These are phyloP conservation scores for Mucor indicus DNA, from an alignment of 371 early-diverging fungal genomes.

Conservation along the genomic window DNA sequence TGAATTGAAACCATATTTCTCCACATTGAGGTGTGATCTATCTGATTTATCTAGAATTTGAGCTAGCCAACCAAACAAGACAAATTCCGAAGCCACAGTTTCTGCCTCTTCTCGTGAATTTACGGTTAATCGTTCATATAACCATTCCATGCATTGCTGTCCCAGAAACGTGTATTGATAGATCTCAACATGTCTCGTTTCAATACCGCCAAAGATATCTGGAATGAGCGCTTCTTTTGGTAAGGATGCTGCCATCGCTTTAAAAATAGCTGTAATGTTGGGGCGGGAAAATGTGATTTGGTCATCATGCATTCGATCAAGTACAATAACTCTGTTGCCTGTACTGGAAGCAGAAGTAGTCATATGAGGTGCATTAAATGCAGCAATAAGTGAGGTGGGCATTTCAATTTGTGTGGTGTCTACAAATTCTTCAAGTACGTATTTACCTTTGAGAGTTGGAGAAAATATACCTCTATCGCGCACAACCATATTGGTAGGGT, in stretches of 20 bases:
- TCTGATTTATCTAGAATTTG: conserved; percentile 46
- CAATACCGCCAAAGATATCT: conserved; percentile 44
- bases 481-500: conserved; percentile 46
- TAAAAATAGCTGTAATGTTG: conserved; percentile 54
- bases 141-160: conserved; percentile 52
- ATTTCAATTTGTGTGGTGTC: conserved; percentile 37
- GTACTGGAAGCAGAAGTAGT: neutral
- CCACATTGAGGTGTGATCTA: conserved; percentile 18
- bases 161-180: conserved; percentile 36
- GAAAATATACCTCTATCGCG: conserved; percentile 52
- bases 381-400: conserved; percentile 8
- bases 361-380: conserved; percentile 16
- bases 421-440: conserved; percentile 50
- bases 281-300: conserved; percentile 39
- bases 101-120: conserved; percentile 59
- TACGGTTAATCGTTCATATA: conserved; percentile 57
- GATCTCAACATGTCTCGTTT: conserved; percentile 13
- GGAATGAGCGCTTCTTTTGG: conserved; percentile 28
- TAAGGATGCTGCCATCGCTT: conserved; percentile 55
- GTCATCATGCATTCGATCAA: conserved; percentile 40
- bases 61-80: conserved; percentile 56
- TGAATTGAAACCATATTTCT: conserved; percentile 36
- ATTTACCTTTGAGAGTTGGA: conserved; percentile 57
- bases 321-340: conserved; percentile 13
- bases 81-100: conserved; percentile 54